Percentiles rank a stretch among this genome's conserved stretches.
Conservation (phyloP, 345 rosid species). For the Brassica cretica region DNA sequence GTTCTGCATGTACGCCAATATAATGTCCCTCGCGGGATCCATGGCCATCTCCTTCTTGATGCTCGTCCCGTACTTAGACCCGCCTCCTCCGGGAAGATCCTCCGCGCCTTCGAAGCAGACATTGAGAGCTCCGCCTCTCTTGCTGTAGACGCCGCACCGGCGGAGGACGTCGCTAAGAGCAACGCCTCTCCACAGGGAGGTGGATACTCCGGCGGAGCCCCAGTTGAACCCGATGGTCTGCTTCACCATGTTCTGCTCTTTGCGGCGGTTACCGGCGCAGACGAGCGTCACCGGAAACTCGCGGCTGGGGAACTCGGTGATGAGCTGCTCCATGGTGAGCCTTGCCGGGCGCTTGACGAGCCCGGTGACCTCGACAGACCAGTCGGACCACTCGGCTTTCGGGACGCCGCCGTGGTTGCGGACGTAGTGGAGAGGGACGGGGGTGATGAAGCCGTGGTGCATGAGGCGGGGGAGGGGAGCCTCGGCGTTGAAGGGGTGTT, state of each 20-base stretch:
- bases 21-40: slow-evolving; percentile 83
- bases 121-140: slow-evolving; percentile 63
- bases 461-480: slow-evolving; percentile 75
- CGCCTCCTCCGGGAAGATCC: slow-evolving; percentile 93
- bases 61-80: slow-evolving; percentile 91
- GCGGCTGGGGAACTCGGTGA: slow-evolving; percentile 56
- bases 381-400: slow-evolving; percentile 57
- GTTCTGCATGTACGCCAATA: slow-evolving; percentile 97
- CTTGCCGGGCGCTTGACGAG: slow-evolving; percentile 63
- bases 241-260: slow-evolving; percentile 89
- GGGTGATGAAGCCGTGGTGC: slow-evolving; percentile 96
- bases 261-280: slow-evolving; percentile 92
- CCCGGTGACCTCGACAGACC: slow-evolving; percentile 81
- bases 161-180: slow-evolving; percentile 59
- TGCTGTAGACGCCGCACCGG: slow-evolving; percentile 63
- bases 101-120: slow-evolving; percentile 96
- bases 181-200: slow-evolving; percentile 84
- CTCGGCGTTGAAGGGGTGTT: slow-evolving; percentile 93
- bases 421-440: slow-evolving; percentile 89
- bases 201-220: slow-evolving; percentile 85
- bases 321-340: slow-evolving; percentile 81
- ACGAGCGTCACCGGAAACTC: slow-evolving; percentile 82
- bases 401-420: slow-evolving; percentile 92
- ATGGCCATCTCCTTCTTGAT: slow-evolving; percentile 61
- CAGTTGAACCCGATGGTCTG: slow-evolving; percentile 89